Conservation (phyloP, 768 basidiomycete species). For the Psilocybe subaeruginosa region DNA sequence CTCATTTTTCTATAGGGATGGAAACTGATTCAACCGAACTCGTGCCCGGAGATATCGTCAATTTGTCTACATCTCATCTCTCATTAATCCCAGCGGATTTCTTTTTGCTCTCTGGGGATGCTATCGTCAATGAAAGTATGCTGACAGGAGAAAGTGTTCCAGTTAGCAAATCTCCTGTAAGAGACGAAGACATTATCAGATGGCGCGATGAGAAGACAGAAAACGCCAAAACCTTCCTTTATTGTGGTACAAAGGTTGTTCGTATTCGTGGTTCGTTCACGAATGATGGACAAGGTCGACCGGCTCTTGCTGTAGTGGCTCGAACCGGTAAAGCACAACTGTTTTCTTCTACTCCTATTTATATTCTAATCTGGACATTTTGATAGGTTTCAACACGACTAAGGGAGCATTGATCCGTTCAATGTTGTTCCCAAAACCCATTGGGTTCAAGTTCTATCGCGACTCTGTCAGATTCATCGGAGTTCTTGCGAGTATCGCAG, state of each 20-base stretch:
- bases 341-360: neutral
- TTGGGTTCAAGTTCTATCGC: slow-evolving; percentile 98
- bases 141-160: slow-evolving; percentile 98
- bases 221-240: slow-evolving; percentile 81
- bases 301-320: slow-evolving; percentile 82
- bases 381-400: slow-evolving; percentile 88
- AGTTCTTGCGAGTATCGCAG: slow-evolving; percentile 90
- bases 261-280: slow-evolving; percentile 71
- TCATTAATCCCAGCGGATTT: slow-evolving; percentile 86
- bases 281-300: slow-evolving; percentile 52
- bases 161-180: slow-evolving; percentile 87
- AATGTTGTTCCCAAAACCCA: slow-evolving; percentile 98
- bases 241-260: slow-evolving; percentile 89
- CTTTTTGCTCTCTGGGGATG: slow-evolving; percentile 92
- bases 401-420: slow-evolving; percentile 95
- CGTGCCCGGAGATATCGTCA: slow-evolving; percentile 91
- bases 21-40: slow-evolving; percentile 75
- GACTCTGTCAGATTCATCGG: slow-evolving; percentile 90
- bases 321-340: slow-evolving; percentile 65
- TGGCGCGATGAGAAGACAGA: slow-evolving; percentile 78
- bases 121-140: slow-evolving; percentile 99
- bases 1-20: slow-evolving; percentile 52
- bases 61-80: slow-evolving; percentile 79
- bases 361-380: neutral
- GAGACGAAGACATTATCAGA: slow-evolving; percentile 71